Percentiles rank a stretch among this genome's conserved stretches.
Conservation (phyloP, 495 filamentous ascomycete species). For the Friedmanniomyces simplex region DNA sequence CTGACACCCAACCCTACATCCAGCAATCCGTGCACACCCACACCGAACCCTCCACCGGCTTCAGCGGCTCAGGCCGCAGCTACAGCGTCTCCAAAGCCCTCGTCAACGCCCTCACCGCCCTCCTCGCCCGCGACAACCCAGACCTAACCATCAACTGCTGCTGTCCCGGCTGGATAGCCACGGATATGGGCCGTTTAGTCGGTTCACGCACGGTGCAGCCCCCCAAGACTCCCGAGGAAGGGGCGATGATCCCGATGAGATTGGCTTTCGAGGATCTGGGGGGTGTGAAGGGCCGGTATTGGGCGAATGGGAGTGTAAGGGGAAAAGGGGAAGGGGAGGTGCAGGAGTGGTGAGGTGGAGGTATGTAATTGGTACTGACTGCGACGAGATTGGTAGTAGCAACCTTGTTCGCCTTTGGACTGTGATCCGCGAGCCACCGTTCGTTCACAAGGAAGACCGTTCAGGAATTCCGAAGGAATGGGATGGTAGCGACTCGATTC, state of each 20-base stretch:
- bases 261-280: constrained; percentile 19
- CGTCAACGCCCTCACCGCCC: constrained; percentile 25
- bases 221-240: constrained; percentile 21
- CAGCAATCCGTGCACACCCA: constrained; percentile 1
- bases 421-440: no score
- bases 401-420: no score
- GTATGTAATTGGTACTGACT: neutral
- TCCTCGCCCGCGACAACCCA: constrained; percentile 24
- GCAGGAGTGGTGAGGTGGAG: constrained; percentile 15
- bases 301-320: constrained; percentile 22
- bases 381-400: no score
- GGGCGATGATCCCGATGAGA: constrained; percentile 19
- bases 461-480: no score
- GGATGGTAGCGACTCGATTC: no score
- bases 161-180: constrained; percentile 32
- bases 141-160: constrained; percentile 26
- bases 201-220: constrained; percentile 6
- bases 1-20: neutral
- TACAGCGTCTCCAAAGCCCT: constrained; percentile 30
- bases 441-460: no score
- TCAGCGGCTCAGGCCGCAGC: constrained; percentile 19
- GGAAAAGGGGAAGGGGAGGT: constrained; percentile 13
- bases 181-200: constrained; percentile 19
- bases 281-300: constrained; percentile 18
- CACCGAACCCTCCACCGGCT: constrained; percentile 10